A percentile compares a stretch with the other conserved stretches of the same genome.
Evolutionary conservation across 208 protist species (phyloP).

Genomic region (Leishmania major): DNA sequence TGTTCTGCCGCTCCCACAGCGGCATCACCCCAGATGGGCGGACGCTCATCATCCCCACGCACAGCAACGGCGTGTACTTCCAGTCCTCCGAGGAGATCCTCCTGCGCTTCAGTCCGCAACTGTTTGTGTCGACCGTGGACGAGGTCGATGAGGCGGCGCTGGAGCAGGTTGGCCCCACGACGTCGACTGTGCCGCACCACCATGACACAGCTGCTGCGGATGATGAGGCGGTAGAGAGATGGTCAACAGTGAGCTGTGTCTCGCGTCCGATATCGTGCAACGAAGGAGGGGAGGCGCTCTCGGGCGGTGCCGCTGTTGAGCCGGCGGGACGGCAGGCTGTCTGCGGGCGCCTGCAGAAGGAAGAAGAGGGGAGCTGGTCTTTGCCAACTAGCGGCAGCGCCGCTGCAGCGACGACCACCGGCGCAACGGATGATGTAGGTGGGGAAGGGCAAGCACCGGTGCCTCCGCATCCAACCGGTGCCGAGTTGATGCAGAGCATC

Average conservation of each 20-base stretch:
- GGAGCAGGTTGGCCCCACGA: background rate
- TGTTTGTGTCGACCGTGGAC: slow-evolving; percentile 23
- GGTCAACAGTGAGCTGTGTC: background rate
- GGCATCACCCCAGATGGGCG: slow-evolving; percentile 62
- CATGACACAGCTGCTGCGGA: background rate
- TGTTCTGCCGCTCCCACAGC: slow-evolving; percentile 68
- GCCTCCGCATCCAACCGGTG: background rate
- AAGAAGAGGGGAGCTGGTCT: background rate
- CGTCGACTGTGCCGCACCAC: background rate
- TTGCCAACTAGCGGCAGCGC: background rate
- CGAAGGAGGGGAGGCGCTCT: background rate
- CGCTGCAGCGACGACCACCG: background rate
- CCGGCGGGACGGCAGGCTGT: background rate
- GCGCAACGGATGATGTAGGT: background rate
- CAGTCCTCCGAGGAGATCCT: slow-evolving; percentile 54
- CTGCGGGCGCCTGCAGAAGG: background rate
- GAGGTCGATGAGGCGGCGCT: slow-evolving; percentile 18
- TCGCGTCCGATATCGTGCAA: no score
- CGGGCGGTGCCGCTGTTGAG: background rate
- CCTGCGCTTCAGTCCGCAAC: slow-evolving; percentile 32
- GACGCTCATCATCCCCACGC: slow-evolving; percentile 69
- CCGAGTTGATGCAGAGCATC: background rate
- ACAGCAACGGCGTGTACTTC: slow-evolving; percentile 52
- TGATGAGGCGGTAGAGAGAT: background rate
- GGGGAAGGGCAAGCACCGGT: background rate